Evolutionary conservation across 1,139 yeast genomes (phyloP).

Genomic region (Blastobotrys apis): DNA sequence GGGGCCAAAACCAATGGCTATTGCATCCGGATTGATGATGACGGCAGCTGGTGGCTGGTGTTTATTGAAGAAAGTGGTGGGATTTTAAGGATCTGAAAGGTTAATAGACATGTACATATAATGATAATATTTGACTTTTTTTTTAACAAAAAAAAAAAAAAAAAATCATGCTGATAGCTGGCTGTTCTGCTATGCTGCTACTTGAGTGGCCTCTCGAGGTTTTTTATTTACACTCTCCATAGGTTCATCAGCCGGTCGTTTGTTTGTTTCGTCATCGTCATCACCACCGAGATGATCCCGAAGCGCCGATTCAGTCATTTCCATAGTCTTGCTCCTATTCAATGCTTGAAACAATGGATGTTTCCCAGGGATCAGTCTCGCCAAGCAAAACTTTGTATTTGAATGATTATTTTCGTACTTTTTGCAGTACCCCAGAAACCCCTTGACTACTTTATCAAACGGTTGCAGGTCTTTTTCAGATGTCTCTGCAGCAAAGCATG

Average conservation of each 20-base stretch:
- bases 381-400: slow-evolving; percentile 75
- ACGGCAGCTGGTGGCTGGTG: slow-evolving; percentile 93
- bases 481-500: slow-evolving; percentile 50
- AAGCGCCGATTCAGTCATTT: no score
- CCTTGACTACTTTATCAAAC: slow-evolving; percentile 53
- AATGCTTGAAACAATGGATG: slow-evolving; percentile 55
- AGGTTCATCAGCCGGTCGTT: slow-evolving; percentile 1
- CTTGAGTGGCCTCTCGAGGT: no score
- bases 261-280: no score
- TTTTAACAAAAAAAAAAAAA: no score
- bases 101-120: neutral
- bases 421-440: slow-evolving; percentile 53
- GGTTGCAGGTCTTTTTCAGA: slow-evolving; percentile 39
- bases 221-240: no score
- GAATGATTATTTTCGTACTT: slow-evolving; percentile 57
- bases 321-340: slow-evolving; percentile 52
- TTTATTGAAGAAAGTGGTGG: slow-evolving; percentile 57
- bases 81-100: neutral
- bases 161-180: neutral
- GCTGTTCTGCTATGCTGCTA: neutral
- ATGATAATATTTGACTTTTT: neutral
- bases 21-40: slow-evolving; percentile 80
- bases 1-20: slow-evolving; percentile 83
- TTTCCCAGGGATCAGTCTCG: slow-evolving; percentile 78
- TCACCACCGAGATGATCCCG: no score